A percentile compares a stretch with the other conserved stretches of the same genome.
Evolutionary conservation across 140 eudicot species (phyloP).

Genomic region (Oenanthe javanica): DNA sequence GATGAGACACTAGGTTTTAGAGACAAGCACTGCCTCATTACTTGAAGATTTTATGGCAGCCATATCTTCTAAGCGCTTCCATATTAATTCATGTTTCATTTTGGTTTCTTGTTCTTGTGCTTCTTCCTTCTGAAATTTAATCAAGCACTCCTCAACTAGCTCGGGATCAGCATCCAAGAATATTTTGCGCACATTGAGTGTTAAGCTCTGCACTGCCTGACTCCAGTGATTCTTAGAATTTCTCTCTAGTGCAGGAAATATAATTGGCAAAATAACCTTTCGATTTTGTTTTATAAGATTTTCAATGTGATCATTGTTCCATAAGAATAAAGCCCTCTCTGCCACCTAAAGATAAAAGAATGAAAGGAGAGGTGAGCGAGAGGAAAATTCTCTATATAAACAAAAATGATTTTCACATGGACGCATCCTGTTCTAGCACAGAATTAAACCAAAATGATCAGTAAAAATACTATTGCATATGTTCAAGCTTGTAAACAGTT

Average conservation of each 20-base stretch:
- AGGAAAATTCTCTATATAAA: not conserved
- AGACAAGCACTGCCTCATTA: constrained; percentile 64
- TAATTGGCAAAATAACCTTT: constrained; percentile 66
- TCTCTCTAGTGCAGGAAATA: constrained; percentile 86
- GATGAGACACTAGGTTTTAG: constrained; percentile 13
- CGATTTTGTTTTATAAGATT: constrained; percentile 81
- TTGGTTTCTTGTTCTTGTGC: constrained; percentile 50
- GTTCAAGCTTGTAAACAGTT: not conserved
- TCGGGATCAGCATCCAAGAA: constrained; percentile 80
- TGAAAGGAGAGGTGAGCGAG: not conserved
- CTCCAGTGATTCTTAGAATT: constrained; percentile 81
- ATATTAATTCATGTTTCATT: constrained; percentile 56
- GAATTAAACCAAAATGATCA: not conserved
- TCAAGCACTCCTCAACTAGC: constrained; percentile 66
- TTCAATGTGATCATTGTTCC: constrained; percentile 93
- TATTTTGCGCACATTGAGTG: constrained; percentile 62
- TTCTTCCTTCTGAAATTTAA: constrained; percentile 72
- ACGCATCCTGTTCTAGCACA: not conserved
- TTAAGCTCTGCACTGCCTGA: constrained; percentile 83
- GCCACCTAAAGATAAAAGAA: constrained; percentile 50
- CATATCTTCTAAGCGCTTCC: constrained; percentile 79
- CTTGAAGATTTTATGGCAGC: constrained; percentile 46
- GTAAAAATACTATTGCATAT: no score
- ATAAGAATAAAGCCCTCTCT: constrained; percentile 72
- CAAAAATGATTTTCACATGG: not conserved